Base-by-base conservation (phyloP, 495 filamentous ascomycete genomes). In the Xylaria sp. region DNA sequence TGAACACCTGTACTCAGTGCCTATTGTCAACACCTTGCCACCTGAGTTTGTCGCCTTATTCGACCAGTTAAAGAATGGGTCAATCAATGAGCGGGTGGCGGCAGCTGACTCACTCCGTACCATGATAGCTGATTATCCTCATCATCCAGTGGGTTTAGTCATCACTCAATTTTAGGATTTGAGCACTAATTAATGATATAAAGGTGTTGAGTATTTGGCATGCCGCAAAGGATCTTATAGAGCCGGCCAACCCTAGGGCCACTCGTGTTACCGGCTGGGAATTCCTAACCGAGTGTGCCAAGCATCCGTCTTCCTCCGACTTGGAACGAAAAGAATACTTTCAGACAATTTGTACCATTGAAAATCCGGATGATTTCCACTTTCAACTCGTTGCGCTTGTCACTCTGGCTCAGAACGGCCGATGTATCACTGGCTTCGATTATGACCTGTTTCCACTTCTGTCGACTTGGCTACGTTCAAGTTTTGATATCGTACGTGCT, bases 301-400 rank as follows among this genome's bases (percentile, higher is more conserved):
- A 88, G 67, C 83, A 91, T 71, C 74, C 84, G 14, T 81, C 86
- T 14, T 85, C 90, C 8, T 89, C 88, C 24, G 85, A 91, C 52
- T 80, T 90, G 17, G 91, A 93, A 76, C 86, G 91, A 35, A 81
- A 85, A 55, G 85, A 90, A 68, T 90, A 90, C 74, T 93, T 91
- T 75, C 79, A 86, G 40, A 87, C 88, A 5, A 83, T 92, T 55
- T 84, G 86, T 12, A 80, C 79, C 11, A 78, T 81, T 19, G 81
- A 83, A 6, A 79, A 84, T 68, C 81, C 86, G 43, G 85, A 88
- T 29, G 86, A 90, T 74, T 91, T 92, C 70, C 85, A 88, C 73
- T 77, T 89, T 6, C 90, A 92, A 74, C 84, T 93, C 14, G 82
- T 84, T 24, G 87, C 90, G 19, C 78, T 94, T 63, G 82, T 86